These are phyloP conservation scores for Fusarium globosum DNA, from an alignment of 2,329 filamentous ascomycete genomes.

Conservation along the genomic window DNA sequence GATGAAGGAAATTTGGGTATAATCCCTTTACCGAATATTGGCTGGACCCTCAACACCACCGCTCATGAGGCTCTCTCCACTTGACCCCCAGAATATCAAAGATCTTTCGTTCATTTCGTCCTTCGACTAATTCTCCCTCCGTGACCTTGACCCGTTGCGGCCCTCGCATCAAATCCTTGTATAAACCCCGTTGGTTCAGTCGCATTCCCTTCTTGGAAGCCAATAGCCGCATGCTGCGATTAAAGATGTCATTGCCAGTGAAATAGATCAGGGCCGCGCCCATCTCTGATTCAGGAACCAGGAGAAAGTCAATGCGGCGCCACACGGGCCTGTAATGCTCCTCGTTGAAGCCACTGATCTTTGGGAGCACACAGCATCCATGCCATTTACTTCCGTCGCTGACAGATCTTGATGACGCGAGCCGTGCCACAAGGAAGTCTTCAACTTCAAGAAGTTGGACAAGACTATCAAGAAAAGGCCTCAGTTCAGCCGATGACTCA, in stretches of 20 bases:
- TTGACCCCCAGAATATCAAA: conserved; percentile 86
- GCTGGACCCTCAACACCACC: conserved; percentile 70
- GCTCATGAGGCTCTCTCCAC: conserved; percentile 81
- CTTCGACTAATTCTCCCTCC: conserved; percentile 78
- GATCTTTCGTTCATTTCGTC: conserved; percentile 79
- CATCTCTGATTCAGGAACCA: conserved; percentile 82
- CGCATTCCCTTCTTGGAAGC: conserved; percentile 85
- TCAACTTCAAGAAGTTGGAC: conserved; percentile 68
- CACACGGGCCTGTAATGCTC: conserved; percentile 63
- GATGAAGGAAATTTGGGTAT: neutral
- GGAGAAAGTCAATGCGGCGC: conserved; percentile 85
- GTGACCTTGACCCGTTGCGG: conserved; percentile 68
- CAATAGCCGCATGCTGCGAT: conserved; percentile 83
- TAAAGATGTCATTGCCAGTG: conserved; percentile 95
- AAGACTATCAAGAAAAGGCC: conserved; percentile 70
- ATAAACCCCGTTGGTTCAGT: conserved; percentile 86
- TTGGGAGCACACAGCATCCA: conserved; percentile 80
- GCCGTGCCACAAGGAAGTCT: conserved; percentile 75
- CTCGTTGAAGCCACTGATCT: conserved; percentile 48
- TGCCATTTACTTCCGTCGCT: conserved; percentile 83
- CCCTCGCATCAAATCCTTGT: conserved; percentile 73
- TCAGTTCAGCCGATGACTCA: conserved; percentile 64
- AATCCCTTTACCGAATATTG: neutral
- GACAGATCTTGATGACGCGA: conserved; percentile 67
- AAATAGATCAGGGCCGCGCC: conserved; percentile 95